Evolutionary conservation across 2,329 filamentous ascomycete species (phyloP), one percentile per base, ranked within the genome.

Genomic region (Trichophyton verrucosum): DNA sequence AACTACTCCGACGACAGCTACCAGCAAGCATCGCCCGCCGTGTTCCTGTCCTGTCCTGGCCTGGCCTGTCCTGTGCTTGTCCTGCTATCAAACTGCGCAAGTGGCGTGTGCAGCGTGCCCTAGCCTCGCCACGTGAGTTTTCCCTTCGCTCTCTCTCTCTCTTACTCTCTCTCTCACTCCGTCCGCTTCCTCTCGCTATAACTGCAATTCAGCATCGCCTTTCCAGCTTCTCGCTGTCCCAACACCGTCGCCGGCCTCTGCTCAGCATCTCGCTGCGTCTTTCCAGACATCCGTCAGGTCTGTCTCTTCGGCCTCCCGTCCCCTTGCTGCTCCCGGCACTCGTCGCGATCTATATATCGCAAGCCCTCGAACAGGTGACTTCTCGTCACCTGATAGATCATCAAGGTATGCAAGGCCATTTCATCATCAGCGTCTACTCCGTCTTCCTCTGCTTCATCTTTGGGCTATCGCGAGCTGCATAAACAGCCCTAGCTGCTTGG

Each of bases 321-420:
- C n/a, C 22, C 56, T 38, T 58, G 36, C 22, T 44, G 46, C 20
- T 13, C 22, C 20, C 17, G 30, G 56, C 30, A 7, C 59, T 46
- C 13, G 47, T 61, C 58, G 57, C 42, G 58, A 64, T 64, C 63
- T 64, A 64, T 64, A 64, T 63, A 64, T 63, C 61, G 59, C 61
- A 60, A 47, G 55, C 61, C 44, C 61, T 47, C 57, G 58, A 63
- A 13, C 63, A 64, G 57, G 58, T 65, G 64, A 62, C 63, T 61
- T 65, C 60, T 65, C 61, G 64, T 62, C 61, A 62, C 65, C 62
- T 65, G 64, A 65, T 65, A 63, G 46, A 62, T 60, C 61, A 63
- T 63, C 63, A 63, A 61, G 58, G 61, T 58, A 61, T 40, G 61
- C 55, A 44, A 47, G 33, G 36, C 55, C 55, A 42, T 57, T 62